phyloP scores from a whole-genome alignment of 176 grass and related monocot species.

The Lolium rigidum region DNA sequence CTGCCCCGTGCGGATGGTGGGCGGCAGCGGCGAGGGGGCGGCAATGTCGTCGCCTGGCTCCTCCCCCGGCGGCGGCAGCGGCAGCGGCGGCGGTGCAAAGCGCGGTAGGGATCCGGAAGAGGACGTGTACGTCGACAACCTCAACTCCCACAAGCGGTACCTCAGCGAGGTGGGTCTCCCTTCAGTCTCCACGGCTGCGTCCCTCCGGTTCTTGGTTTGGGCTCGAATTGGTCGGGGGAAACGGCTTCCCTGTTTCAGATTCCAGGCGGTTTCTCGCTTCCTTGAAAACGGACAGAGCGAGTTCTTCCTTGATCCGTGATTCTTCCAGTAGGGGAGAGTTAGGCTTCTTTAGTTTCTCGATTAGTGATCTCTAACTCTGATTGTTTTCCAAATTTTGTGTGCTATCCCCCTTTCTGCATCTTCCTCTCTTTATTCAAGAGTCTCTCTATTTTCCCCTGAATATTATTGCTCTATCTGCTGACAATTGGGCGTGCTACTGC shows the following conservation, averaged over 20 bases:
- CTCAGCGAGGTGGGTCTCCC: conserved; percentile 71
- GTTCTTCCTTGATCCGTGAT: neutral
- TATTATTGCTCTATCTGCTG: neutral
- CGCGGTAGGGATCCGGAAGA: conserved; percentile 92
- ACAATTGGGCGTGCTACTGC: neutral
- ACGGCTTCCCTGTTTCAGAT: neutral
- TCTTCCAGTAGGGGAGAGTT: conserved; percentile 3
- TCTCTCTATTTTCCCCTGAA: neutral
- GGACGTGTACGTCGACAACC: conserved; percentile 96
- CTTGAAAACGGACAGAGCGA: neutral
- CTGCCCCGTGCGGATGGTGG: neutral
- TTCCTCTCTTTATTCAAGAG: neutral
- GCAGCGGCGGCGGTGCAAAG: conserved; percentile 53
- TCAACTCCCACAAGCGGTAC: conserved; percentile 95
- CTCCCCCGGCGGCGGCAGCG: neutral
- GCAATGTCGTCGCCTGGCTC: conserved; percentile 58
- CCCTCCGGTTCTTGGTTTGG: neutral
- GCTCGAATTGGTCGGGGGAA: neutral
- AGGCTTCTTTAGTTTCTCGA: neutral
- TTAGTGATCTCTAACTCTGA: neutral
- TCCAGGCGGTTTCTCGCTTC: neutral
- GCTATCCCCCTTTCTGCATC: neutral
- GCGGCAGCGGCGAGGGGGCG: conserved; percentile 47
- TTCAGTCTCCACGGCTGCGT: neutral
- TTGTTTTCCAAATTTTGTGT: neutral